phyloP scores from a whole-genome alignment of 1,284 basidiomycete species.

The Hemileia vastatrix region DNA sequence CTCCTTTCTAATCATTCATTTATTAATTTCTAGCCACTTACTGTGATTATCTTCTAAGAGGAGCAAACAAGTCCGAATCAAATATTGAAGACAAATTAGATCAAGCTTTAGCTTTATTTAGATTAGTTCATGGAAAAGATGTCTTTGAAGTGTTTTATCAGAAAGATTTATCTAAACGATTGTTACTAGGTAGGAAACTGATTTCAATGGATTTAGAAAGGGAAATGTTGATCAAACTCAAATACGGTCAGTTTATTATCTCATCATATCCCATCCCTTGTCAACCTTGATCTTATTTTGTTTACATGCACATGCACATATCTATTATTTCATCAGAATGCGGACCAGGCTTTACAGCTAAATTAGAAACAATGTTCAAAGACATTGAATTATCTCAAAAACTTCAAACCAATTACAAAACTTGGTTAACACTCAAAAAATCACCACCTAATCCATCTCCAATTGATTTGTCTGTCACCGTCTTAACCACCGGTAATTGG shows the following conservation, averaged over 20 bases:
- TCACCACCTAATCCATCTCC: constrained; percentile 12
- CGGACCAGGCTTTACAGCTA: constrained; percentile 70
- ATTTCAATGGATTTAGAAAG: constrained; percentile 88
- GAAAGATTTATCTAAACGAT: constrained; percentile 72
- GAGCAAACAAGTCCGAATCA: constrained; percentile 66
- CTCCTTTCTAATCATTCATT: no score
- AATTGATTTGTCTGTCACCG: constrained; percentile 50
- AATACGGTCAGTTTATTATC: no score
- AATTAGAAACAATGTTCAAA: constrained; percentile 82
- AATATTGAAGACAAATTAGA: constrained; percentile 64
- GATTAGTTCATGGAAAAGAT: constrained; percentile 61
- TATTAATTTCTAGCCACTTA: no score
- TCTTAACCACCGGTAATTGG: constrained; percentile 54
- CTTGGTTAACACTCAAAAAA: background rate
- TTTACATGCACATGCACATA: no score
- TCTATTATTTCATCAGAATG: no score
- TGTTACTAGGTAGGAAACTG: constrained; percentile 76
- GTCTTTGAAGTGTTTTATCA: constrained; percentile 86
- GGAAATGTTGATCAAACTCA: constrained; percentile 74
- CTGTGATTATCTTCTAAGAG: constrained; percentile 73
- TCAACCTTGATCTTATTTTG: no score
- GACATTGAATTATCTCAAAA: constrained; percentile 67
- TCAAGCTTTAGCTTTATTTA: constrained; percentile 68
- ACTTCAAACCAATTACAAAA: constrained; percentile 43
- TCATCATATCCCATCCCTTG: no score